Evolutionary conservation across 176 grass and related monocot species (phyloP), one percentile per base, ranked within the genome.

Genomic region (Hyparrhenia diplandra): DNA sequence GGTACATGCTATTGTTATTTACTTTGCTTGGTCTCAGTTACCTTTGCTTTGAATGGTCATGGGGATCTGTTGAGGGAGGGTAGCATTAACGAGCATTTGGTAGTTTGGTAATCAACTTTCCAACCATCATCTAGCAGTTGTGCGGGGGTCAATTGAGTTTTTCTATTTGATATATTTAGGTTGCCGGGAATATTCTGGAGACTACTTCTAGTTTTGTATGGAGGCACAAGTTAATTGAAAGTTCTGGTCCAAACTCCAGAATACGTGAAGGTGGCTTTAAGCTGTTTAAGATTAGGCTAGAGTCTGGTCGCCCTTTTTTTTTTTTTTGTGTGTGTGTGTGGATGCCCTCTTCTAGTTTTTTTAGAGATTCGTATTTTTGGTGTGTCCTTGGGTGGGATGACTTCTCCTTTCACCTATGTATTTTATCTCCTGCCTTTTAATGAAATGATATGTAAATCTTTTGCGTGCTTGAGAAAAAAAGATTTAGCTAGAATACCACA

Each of bases 101-200:
- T 54, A 18, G 23, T 54, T 86, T 72, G 55, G 10, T 47, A 64
- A 42, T 49, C 59, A 65, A 45, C 60, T 52, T 35, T 75, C 17
- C 17, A 41, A 27, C 41, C 58, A 63, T 47, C 13, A 14, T 35
- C 13, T 69, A 31, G 16, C 18, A 45, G 11, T 46, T 36, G 13
- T 6, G 43, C 32, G 4, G 0, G n/a, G 27, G 7, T 36, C 70
- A 39, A 57, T 51, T 39, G 58, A 8, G 60, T 57, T 49, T 61
- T n/a, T 81, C n/a, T 75, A 28, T 62, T 58, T 28, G 20, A 60
- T 49, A 40, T 79, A 85, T 67, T 59, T 49, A 42, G 31, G 54
- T 59, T 37, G 58, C 13, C 55, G 14, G 72, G 45, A 35, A 66
- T 10, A 35, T 29, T 67, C 62, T 2, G 61, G 25, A 18, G 24